Percentiles rank a stretch among this genome's conserved stretches.
Evolutionary conservation across 2,329 filamentous ascomycete species (phyloP).

Genomic region (Talaromyces sp.): DNA sequence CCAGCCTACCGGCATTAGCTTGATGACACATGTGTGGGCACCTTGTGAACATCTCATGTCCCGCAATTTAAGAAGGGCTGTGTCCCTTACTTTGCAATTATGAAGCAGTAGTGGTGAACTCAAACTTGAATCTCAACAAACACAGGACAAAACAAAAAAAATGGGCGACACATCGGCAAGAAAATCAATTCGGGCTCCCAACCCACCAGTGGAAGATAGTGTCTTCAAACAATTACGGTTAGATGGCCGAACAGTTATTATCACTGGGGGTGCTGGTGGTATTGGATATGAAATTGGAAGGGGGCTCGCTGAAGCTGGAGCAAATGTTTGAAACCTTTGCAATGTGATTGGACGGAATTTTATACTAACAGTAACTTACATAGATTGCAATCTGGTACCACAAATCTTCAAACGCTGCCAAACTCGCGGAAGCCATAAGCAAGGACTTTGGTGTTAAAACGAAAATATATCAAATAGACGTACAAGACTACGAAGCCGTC

Average conservation of each 20-base stretch:
- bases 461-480: slow-evolving; percentile 34
- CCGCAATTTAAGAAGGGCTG: neutral
- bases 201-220: slow-evolving; percentile 11
- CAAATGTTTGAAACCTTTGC: slow-evolving; percentile 13
- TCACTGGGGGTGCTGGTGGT: slow-evolving; percentile 25
- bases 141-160: neutral
- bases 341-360: neutral
- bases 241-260: slow-evolving; percentile 4
- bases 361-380: neutral
- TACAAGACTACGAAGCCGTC: slow-evolving; percentile 18
- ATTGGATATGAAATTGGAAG: slow-evolving; percentile 38
- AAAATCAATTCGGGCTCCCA: slow-evolving; percentile 13
- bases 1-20: neutral
- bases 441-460: slow-evolving; percentile 28
- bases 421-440: slow-evolving; percentile 17
- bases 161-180: slow-evolving; percentile 2
- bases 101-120: neutral
- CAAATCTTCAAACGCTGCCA: slow-evolving; percentile 24
- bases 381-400: slow-evolving; percentile 30
- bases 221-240: slow-evolving; percentile 6
- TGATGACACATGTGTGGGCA: neutral
- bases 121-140: neutral
- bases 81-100: neutral
- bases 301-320: slow-evolving; percentile 39
- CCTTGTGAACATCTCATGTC: neutral